Evolutionary conservation across 2,329 filamentous ascomycete species (phyloP).

Genomic region (Fonsecaea monophora): DNA sequence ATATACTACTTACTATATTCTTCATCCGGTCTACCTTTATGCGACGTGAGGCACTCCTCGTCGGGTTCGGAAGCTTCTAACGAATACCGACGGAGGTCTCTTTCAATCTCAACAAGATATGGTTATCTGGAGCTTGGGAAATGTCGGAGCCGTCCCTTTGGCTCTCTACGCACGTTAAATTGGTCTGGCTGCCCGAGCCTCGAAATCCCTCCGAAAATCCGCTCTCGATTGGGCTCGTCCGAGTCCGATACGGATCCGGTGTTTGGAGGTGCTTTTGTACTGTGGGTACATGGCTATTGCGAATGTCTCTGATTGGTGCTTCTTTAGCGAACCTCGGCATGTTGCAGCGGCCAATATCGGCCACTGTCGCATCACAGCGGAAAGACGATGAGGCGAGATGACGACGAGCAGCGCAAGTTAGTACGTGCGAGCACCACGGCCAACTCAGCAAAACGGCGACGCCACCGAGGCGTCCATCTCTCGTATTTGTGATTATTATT

Average conservation of each 20-base stretch:
- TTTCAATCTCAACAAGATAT: not conserved
- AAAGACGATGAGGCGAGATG: not conserved
- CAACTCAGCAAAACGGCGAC: no score
- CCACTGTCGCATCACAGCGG: constrained; percentile 10
- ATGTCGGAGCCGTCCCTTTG: not conserved
- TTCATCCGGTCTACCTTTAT: not conserved
- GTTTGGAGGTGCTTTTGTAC: not conserved
- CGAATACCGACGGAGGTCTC: no score
- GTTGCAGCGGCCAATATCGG: constrained; percentile 7
- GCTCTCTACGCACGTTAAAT: not conserved
- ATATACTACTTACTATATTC: not conserved
- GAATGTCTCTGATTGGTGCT: not conserved
- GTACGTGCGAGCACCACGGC: no score
- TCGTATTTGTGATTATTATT: not conserved
- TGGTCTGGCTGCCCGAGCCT: not conserved
- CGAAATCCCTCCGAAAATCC: not conserved
- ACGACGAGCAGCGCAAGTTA: not conserved
- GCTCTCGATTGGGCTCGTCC: not conserved
- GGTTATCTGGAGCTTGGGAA: not conserved
- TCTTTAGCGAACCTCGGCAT: constrained; percentile 10
- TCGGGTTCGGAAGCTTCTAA: not conserved
- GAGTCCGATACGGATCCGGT: not conserved
- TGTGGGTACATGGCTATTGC: not conserved
- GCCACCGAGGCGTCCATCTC: not conserved
- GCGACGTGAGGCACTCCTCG: not conserved